Evolutionary conservation across 805 yeast species (phyloP).

Genomic region (Wickerhamomyces tratensis): DNA sequence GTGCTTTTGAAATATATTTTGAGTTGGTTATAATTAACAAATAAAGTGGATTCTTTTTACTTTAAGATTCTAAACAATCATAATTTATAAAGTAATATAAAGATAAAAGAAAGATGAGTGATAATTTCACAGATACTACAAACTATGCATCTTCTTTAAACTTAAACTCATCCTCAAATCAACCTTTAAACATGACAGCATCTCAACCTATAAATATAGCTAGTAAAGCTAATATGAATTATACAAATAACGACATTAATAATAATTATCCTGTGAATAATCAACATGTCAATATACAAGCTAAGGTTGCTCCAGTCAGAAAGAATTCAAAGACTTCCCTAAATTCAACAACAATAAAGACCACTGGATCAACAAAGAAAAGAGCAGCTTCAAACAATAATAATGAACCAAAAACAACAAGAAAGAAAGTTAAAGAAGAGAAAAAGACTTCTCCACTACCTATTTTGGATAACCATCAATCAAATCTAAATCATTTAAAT

Average conservation of each 20-base stretch:
- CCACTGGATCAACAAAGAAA: too few species aligned
- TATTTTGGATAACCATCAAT: too few species aligned
- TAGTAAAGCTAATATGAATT: too few species aligned
- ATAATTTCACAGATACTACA: constrained; percentile 20
- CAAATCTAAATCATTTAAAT: too few species aligned
- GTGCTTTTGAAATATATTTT: too few species aligned
- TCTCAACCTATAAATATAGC: neutral
- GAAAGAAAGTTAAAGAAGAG: neutral
- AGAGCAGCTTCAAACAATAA: too few species aligned
- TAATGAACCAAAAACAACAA: neutral
- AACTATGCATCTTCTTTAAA: constrained; percentile 15
- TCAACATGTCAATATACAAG: neutral
- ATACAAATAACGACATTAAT: neutral
- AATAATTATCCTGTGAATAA: neutral
- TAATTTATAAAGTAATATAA: too few species aligned
- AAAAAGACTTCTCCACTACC: too few species aligned
- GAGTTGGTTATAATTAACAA: too few species aligned
- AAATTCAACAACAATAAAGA: neutral
- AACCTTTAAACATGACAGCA: neutral
- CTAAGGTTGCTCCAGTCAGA: too few species aligned
- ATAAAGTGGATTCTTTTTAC: too few species aligned
- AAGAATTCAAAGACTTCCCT: neutral
- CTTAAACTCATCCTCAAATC: constrained; percentile 1
- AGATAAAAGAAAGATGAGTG: constrained; percentile 11
- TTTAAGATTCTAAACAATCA: too few species aligned